Base-by-base conservation (phyloP, 2,329 filamentous ascomycete genomes). In the Colletotrichum plurivorum region DNA sequence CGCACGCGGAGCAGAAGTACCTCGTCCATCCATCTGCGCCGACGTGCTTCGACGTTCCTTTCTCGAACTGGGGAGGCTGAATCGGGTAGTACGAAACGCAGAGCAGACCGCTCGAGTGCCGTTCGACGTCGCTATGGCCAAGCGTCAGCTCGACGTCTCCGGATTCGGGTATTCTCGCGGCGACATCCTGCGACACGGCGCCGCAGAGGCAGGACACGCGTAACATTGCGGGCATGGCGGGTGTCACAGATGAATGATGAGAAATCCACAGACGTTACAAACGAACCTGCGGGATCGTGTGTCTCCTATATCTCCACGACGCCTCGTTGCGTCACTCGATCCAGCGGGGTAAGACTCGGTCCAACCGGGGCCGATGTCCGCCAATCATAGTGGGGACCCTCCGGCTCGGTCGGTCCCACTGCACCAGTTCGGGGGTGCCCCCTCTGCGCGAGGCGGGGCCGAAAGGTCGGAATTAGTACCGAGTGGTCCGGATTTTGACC, bases 1-100 rank as follows among this genome's bases (percentile, higher is more conserved):
- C 82, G 55, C 83, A 84, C 1, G 60, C 80, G 0, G 67, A 62
- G 65, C 83, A 84, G 68, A 84, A 84, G 70, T 80, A 81, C 5
- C 78, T 73, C 2, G 71, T 75, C 2, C 71, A 71, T 2, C 45
- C 25, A 16, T 73, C 66, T 1, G 7, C 4, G 0, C n/a, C 20
- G 12, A 36, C 9, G 16, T 73, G 71, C 12, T 27, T 62, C 1
- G 20, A 56, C 20, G 81, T 70, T 1, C 64, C 68, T 0, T 61
- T 13, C 2, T 36, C 45, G 1, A 73, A 10, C 2, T 15, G 18
- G 0, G 75, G 74, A 0, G 46, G 45, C 2, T 68, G 54, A 16
- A 84, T 76, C 3, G 75, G 74, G 15, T 74, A 71, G 58, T 84
- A 84, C 0, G 80, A 83, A 2, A 76, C 76, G 70, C 74, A 84